Evolutionary conservation across 192 early-diverging fungal species (phyloP).

Genomic region (Podila horticola): DNA sequence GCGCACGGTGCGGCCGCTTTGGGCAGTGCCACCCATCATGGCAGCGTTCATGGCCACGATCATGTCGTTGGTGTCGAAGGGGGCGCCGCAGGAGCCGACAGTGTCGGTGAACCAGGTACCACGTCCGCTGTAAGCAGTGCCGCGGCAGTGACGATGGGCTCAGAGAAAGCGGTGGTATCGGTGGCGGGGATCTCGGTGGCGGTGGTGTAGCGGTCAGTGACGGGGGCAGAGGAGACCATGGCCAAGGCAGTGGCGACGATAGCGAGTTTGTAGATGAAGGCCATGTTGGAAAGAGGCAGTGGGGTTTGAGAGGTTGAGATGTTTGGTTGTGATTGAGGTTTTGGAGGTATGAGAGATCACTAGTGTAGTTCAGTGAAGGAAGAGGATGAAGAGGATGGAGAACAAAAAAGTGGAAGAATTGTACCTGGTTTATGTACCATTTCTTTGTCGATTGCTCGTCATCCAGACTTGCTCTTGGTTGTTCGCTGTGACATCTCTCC

Average conservation of each 20-base stretch:
- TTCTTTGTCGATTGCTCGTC: background rate
- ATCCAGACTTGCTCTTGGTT: background rate
- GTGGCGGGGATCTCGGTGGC: slow-evolving; percentile 7
- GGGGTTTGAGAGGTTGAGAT: background rate
- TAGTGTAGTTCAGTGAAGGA: background rate
- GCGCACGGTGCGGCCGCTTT: slow-evolving; percentile 46
- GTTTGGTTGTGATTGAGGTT: background rate
- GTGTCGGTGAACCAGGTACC: slow-evolving; percentile 57
- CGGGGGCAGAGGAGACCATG: slow-evolving; percentile 23
- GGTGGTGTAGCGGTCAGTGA: slow-evolving; percentile 19
- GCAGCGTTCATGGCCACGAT: slow-evolving; percentile 57
- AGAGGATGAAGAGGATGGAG: slow-evolving; percentile 6
- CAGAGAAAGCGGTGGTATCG: background rate
- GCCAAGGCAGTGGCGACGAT: slow-evolving; percentile 39
- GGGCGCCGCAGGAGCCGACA: slow-evolving; percentile 50
- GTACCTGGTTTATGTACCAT: background rate
- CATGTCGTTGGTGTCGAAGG: slow-evolving; percentile 51
- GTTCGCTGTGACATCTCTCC: too few species aligned
- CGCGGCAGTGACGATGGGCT: background rate
- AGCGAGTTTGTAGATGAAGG: slow-evolving; percentile 46
- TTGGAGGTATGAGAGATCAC: background rate
- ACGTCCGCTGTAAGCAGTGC: slow-evolving; percentile 22
- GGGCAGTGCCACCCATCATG: slow-evolving; percentile 48
- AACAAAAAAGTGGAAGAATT: background rate
- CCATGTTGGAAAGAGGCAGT: slow-evolving; percentile 15